phyloP scores from a whole-genome alignment of 352 stramenopile species.

The Globisporangium ultimum region DNA sequence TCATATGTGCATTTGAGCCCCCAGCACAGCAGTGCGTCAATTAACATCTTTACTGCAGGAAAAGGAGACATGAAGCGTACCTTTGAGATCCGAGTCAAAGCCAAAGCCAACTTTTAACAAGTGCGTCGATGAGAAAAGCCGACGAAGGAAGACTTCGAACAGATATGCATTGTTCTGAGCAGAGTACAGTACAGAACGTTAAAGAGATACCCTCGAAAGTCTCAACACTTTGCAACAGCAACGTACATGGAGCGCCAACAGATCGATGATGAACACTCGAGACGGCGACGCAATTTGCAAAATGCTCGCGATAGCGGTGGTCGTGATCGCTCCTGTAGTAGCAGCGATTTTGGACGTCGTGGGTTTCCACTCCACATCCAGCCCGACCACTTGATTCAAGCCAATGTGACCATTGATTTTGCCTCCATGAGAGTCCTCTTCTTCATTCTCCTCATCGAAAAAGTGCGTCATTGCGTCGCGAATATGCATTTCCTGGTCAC shows the following conservation, averaged over 20 bases:
- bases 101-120: conserved; percentile 62
- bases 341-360: conserved; percentile 18
- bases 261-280: conserved; percentile 51
- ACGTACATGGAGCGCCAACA: conserved; percentile 56
- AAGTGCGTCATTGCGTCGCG: conserved; percentile 25
- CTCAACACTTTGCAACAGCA: too few species aligned
- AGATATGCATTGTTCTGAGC: conserved; percentile 36
- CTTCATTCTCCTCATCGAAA: conserved; percentile 10
- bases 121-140: conserved; percentile 27
- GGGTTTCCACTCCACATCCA: conserved; percentile 71
- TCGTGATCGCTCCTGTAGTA: conserved; percentile 6
- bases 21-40: too few species aligned
- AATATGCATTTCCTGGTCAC: conserved; percentile 27
- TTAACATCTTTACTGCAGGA: too few species aligned
- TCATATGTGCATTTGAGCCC: too few species aligned
- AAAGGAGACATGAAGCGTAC: conserved; percentile 13
- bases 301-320: conserved; percentile 45
- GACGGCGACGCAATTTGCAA: conserved; percentile 51
- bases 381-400: conserved; percentile 25
- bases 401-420: too few species aligned
- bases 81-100: conserved; percentile 69
- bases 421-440: background rate
- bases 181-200: too few species aligned
- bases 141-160: conserved; percentile 41
- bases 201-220: too few species aligned